Evolutionary conservation across 306 rosid genomes (phyloP).

Genomic region (Quercus parvula): DNA sequence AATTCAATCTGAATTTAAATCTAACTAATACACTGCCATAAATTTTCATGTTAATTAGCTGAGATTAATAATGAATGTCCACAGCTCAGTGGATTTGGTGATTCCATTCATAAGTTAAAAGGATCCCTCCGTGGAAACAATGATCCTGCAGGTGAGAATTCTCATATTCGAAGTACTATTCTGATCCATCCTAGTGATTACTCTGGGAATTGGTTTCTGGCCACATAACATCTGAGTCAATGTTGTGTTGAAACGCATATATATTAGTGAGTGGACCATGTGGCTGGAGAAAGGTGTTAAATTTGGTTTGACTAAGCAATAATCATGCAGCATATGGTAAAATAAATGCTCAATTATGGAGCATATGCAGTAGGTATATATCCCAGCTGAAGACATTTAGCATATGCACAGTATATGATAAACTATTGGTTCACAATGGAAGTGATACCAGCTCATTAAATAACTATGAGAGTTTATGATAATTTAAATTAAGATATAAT

Average conservation of each 20-base stretch:
- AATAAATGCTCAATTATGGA: background rate
- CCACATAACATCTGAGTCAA: background rate
- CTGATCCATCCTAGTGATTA: background rate
- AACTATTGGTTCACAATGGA: background rate
- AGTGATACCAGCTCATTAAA: background rate
- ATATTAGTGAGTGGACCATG: background rate
- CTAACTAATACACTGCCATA: background rate
- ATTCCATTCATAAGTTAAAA: background rate
- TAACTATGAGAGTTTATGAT: background rate
- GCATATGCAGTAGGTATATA: background rate
- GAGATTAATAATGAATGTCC: background rate
- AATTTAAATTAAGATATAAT: background rate
- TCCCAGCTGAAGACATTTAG: background rate
- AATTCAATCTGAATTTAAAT: background rate
- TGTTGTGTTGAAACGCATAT: background rate
- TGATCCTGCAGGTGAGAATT: background rate
- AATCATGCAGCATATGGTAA: background rate
- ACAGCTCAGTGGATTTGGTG: too few relatives aligned
- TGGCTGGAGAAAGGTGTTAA: background rate
- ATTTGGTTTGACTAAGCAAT: background rate
- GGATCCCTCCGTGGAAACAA: background rate
- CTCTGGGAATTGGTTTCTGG: background rate
- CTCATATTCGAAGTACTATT: background rate
- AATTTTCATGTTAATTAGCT: background rate
- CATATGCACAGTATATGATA: too few relatives aligned